These are phyloP conservation scores for Daldinia decipiens DNA, from an alignment of 495 filamentous ascomycete species.

Conservation along the genomic window DNA sequence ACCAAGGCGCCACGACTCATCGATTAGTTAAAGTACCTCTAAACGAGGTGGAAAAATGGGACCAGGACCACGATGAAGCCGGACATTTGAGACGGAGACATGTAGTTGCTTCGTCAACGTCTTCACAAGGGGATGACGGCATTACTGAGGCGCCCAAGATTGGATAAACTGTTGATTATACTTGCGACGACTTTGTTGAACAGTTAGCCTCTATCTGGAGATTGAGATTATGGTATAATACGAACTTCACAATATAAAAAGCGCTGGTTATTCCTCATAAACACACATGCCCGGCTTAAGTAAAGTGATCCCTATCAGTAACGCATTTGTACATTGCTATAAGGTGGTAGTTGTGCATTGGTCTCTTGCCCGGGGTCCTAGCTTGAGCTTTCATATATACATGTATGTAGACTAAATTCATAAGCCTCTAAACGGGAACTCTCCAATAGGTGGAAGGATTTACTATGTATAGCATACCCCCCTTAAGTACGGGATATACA, in stretches of 20 bases:
- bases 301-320: not conserved
- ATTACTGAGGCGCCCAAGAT: slow-evolving; percentile 10
- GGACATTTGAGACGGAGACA: slow-evolving; percentile 48
- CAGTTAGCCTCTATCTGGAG: not conserved
- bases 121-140: slow-evolving; percentile 16
- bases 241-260: not conserved
- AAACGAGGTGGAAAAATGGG: slow-evolving; percentile 61
- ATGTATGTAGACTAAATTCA: too few species aligned
- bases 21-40: slow-evolving; percentile 64
- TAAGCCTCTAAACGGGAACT: too few species aligned
- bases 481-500: too few species aligned
- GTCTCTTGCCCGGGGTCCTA: not conserved
- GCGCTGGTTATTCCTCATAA: not conserved
- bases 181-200: not conserved
- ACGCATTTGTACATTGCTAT: not conserved
- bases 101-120: slow-evolving; percentile 1
- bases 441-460: too few species aligned
- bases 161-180: not conserved
- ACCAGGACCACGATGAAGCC: slow-evolving; percentile 65
- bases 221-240: too few species aligned
- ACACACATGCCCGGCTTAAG: not conserved
- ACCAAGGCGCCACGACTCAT: slow-evolving; percentile 61
- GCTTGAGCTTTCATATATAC: too few species aligned
- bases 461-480: too few species aligned
- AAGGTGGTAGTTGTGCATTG: not conserved